A percentile compares a stretch with the other conserved stretches of the same genome.
Conservation (phyloP, 2,329 filamentous ascomycete species). For the Didymella glomerata region DNA sequence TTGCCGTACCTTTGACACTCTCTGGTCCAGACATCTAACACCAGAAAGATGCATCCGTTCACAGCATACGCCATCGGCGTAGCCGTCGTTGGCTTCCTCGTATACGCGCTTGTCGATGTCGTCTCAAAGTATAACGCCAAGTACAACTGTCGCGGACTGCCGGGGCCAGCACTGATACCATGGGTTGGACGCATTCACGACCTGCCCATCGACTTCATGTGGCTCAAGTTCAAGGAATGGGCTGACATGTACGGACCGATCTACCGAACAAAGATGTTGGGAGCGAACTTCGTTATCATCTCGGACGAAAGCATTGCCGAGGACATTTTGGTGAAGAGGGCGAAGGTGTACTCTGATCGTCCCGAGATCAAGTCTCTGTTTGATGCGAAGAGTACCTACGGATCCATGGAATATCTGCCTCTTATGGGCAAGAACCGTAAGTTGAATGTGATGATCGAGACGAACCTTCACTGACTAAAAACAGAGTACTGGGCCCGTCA, state of each 20-base stretch:
- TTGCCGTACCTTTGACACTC: conserved; percentile 8
- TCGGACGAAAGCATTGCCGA: conserved; percentile 63
- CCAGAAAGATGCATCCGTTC: conserved; percentile 52
- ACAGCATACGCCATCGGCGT: conserved; percentile 50
- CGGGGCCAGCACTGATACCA: conserved; percentile 53
- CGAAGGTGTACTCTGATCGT: conserved; percentile 62
- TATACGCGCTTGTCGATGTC: conserved; percentile 48
- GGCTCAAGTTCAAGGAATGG: conserved; percentile 61
- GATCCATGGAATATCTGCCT: conserved; percentile 65
- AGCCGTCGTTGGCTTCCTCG: conserved; percentile 50
- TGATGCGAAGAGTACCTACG: conserved; percentile 63
- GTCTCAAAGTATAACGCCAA: conserved; percentile 49
- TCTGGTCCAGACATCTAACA: background rate
- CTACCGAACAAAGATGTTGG: conserved; percentile 50
- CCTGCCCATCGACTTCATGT: conserved; percentile 53
- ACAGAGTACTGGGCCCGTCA: conserved; percentile 64
- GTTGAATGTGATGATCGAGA: conserved; percentile 24
- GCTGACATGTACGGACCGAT: conserved; percentile 47
- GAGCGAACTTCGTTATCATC: conserved; percentile 59
- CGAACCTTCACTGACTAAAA: conserved; percentile 20
- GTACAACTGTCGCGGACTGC: conserved; percentile 48
- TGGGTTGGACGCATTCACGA: conserved; percentile 50
- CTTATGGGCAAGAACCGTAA: conserved; percentile 65
- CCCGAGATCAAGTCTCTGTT: conserved; percentile 61
- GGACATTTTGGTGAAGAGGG: conserved; percentile 62